These are phyloP conservation scores for Macadamia tetraphylla DNA, from an alignment of 164 flowering plant genomes.

Conservation along the genomic window DNA sequence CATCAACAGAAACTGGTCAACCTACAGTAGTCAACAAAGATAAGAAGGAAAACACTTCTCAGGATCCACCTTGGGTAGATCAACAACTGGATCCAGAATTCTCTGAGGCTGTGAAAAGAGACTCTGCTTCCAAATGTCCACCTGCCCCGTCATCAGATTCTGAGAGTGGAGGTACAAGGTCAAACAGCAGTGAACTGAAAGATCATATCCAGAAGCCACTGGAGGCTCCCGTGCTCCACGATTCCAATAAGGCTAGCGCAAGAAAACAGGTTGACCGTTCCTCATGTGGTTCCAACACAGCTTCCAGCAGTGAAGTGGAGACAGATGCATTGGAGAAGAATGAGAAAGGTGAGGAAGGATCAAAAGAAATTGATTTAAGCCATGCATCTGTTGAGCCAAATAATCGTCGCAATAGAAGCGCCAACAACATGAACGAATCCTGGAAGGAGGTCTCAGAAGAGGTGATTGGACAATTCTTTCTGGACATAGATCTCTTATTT, in stretches of 20 bases:
- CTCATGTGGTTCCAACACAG: slow-evolving; percentile 90
- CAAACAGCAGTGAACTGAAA: slow-evolving; percentile 15
- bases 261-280: slow-evolving; percentile 75
- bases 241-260: slow-evolving; percentile 37
- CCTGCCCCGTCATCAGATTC: slow-evolving; percentile 50
- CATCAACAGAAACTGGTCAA: slow-evolving; percentile 28
- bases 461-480: slow-evolving; percentile 31
- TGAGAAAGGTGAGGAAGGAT: slow-evolving; percentile 46
- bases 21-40: slow-evolving; percentile 24
- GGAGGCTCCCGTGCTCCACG: slow-evolving; percentile 25
- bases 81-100: slow-evolving; percentile 35
- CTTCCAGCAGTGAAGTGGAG: slow-evolving; percentile 85
- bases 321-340: slow-evolving; percentile 55
- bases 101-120: slow-evolving; percentile 41
- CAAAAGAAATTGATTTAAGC: slow-evolving; percentile 39
- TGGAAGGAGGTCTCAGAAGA: slow-evolving; percentile 96
- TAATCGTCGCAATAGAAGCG: slow-evolving; percentile 53
- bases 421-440: slow-evolving; percentile 41
- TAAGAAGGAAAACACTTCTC: slow-evolving; percentile 17
- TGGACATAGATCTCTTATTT: not conserved
- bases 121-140: slow-evolving; percentile 42
- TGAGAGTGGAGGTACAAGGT: slow-evolving; percentile 28
- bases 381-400: slow-evolving; percentile 33
- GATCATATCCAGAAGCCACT: slow-evolving; percentile 28
- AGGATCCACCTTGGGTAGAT: slow-evolving; percentile 27